Base-by-base conservation (phyloP, 2,329 filamentous ascomycete species). In the Tolypocladium nubicola region DNA sequence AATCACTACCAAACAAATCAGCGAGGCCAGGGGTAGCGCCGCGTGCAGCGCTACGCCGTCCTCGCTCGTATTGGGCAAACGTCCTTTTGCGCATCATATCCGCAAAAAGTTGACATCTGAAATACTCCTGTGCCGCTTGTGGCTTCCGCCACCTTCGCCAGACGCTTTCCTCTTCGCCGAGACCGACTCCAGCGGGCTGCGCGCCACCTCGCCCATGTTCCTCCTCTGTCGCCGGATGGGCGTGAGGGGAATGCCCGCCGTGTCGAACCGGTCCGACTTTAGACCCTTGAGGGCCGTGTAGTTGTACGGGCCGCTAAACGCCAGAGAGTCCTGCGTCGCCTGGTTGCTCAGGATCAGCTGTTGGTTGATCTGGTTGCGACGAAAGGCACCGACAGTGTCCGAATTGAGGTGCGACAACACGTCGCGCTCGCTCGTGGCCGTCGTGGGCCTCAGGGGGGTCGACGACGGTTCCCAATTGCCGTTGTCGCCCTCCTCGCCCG, bases 311-410 rank as follows among this genome's bases (percentile, higher is more conserved):
- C 80, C 76, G 56, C 83, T 79, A 68, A 86, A 83, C 54, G 82
- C 78, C 33, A 88, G 75, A 43, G 85, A 84, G 64, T 87, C 80
- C 58, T 81, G 74, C 41, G 82, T 84, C 26, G 80, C 81, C 64
- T 83, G 79, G 66, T 79, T 81, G 71, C 80, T 83, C 61, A 80
- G 70, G 58, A 84, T 82, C 59, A 84, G 74, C 63, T 83, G 79
- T 66, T 82, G 79, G 67, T 83, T 82, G 76, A 76, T 84, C 68
- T 82, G 84, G 69, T 82, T 86, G 61, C 77, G 83, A 57, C 88
- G 88, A 77, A 94, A 95, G 1, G 89, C 87, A 41, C 88, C 88
- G 40, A 94, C 88, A 16, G 87, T 83, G 57, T 85, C 82, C 10
- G 79, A 72, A 58, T 83, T 82, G 62, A 84, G 82, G 65, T 87